Evolutionary conservation across 2,329 filamentous ascomycete species (phyloP), one percentile per base, ranked within the genome.

Genomic region (Venturia asperata): DNA sequence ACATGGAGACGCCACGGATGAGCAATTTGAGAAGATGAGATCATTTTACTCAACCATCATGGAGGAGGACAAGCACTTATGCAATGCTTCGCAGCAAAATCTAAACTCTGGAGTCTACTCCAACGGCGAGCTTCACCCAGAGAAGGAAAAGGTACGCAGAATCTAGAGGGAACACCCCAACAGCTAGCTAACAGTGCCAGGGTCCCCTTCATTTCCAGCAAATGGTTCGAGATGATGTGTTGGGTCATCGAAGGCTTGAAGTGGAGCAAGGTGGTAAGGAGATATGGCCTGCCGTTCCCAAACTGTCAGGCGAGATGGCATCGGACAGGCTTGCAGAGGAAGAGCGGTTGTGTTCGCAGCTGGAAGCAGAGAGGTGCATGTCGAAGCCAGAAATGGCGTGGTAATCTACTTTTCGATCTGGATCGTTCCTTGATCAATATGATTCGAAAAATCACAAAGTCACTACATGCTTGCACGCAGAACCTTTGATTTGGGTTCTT

Each of bases 61-160:
- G 82, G 78, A 79, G 1, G 85, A 88, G 73, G 85, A 88, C 76
- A 87, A 87, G 70, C 77, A 81, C 10, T 81, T 88, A 34, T 87
- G 85, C 75, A 77, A 80, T 68, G 79, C 79, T 15, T 80, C 83
- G 1, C 85, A 87, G 71, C 79, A 78, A 72, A 87, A 88, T 72
- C 78, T 87, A 69, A 83, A 85, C 71, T 78, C 82, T 0, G 84
- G 84, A 9, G 79, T 87, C 63, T 87, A 86, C 66, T 75, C 85
- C 71, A 87, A 84, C 70, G 85, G 85, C 63, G 81, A 86, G 71
- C 76, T 87, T 73, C 85, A 88, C 71, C 85, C 85, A 0, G 76
- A 78, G 62, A 80, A 82, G 73, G 85, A 88, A 82, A 85, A 71
- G 82, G 61, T 49, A 13, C 3, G 58, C 34, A 27, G 3, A 11